Evolutionary conservation across 1,284 basidiomycete genomes (phyloP), one percentile per base, ranked within the genome.

Genomic region (Leccinum subspadiceum): DNA sequence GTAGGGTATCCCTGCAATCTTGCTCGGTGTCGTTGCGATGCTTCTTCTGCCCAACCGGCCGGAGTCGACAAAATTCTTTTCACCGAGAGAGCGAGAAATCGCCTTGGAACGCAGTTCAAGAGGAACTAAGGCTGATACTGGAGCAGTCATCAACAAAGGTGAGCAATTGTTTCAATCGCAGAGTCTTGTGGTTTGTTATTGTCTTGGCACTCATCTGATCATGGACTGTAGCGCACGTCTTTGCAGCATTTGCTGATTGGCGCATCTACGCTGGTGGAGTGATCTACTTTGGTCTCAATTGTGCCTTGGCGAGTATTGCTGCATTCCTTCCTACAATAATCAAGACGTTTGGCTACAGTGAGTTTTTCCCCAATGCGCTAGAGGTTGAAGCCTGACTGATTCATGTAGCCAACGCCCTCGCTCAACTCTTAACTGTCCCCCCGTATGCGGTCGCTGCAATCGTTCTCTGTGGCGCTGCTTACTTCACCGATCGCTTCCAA

Each of bases 241-340:
- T 76, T 13, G 78, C 86, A 58, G 88, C 88, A 7, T 79, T 93
- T 67, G 74, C 77, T 61, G 90, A 92, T 70, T 91, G 87, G 86
- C 73, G 73, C 20, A 77, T 88, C 20, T 87, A 87, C 65, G 64
- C 76, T 4, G 86, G 81, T 5, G 86, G 87, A 0, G 77, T 84
- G 10, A 83, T 89, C 58, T 92, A 90, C 71, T 92, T 91, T 65
- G 90, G 89, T 44, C 78, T 92, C 64, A 95, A 95, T 72, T 83
- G 87, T 54, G 87, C 87, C 5, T 77, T 94, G 9, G 89, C 90
- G 6, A 89, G 88, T 3, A 91, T 92, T 52, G 86, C 87, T 12
- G 93, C 90, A 0, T 95, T 94, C 76, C 76, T 94, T 44, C 93
- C 92, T 1, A 94, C 92, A 1, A 93, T 94, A 66, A 85, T 93